Percentiles rank a stretch among this genome's conserved stretches.
Evolutionary conservation across 805 yeast species (phyloP).

Genomic region (Candida glaebosa): DNA sequence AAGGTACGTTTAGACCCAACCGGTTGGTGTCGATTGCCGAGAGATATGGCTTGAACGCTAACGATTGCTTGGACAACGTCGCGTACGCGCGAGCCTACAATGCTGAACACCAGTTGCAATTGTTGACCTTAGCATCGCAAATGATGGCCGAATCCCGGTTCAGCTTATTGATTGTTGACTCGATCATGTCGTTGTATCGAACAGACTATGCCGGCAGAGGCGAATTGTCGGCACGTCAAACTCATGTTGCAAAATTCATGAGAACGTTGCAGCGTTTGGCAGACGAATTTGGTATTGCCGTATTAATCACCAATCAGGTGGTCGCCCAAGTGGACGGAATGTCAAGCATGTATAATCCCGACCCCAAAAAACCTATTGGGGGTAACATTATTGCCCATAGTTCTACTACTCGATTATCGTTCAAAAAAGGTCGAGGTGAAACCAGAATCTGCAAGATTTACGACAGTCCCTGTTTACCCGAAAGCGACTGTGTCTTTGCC

Average conservation of each 20-base stretch:
- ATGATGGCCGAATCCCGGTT: slow-evolving; percentile 96
- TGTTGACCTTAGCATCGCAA: slow-evolving; percentile 84
- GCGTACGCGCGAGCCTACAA: slow-evolving; percentile 61
- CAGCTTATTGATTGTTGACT: slow-evolving; percentile 88
- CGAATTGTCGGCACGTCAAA: slow-evolving; percentile 90
- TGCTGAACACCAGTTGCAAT: slow-evolving; percentile 90
- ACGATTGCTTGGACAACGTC: slow-evolving; percentile 14
- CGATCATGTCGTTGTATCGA: slow-evolving; percentile 93
- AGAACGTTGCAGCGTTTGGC: slow-evolving; percentile 89
- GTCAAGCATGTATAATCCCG: slow-evolving; percentile 78
- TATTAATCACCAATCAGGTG: slow-evolving; percentile 88
- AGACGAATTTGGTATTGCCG: slow-evolving; percentile 97
- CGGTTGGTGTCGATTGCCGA: slow-evolving; percentile 15
- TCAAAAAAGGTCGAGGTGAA: slow-evolving; percentile 88
- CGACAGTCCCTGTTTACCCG: slow-evolving; percentile 96
- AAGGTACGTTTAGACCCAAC: slow-evolving; percentile 17
- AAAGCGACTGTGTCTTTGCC: slow-evolving; percentile 91
- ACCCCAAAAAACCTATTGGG: slow-evolving; percentile 97
- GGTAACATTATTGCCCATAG: slow-evolving; percentile 97
- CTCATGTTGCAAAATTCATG: slow-evolving; percentile 91
- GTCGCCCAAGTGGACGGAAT: slow-evolving; percentile 98
- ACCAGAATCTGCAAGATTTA: slow-evolving; percentile 92
- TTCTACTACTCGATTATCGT: slow-evolving; percentile 87
- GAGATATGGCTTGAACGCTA: slow-evolving; percentile 14
- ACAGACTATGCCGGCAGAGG: slow-evolving; percentile 96